Percentiles rank a stretch among this genome's conserved stretches.
Conservation (phyloP, 2,329 filamentous ascomycete genomes). For the Dryadomyces quercivorus region DNA sequence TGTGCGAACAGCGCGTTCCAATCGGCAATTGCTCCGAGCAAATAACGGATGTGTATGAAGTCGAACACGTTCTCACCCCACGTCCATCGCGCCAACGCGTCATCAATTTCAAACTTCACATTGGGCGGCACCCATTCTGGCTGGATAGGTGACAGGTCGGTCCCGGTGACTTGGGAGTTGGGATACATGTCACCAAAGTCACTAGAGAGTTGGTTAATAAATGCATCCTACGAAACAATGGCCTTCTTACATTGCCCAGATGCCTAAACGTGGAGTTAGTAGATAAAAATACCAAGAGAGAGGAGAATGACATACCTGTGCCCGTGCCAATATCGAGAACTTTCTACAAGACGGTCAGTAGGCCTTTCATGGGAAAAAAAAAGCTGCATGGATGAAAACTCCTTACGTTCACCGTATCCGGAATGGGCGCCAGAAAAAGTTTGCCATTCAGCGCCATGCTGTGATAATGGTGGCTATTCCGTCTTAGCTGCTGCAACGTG, state of each 20-base stretch:
- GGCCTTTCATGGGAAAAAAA: too few species aligned
- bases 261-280: not conserved
- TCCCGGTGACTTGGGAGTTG: not conserved
- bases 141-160: not conserved
- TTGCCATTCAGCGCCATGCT: too few species aligned
- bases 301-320: not conserved
- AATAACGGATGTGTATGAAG: constrained; percentile 43
- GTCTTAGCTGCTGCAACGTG: too few species aligned
- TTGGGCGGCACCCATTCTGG: constrained; percentile 22
- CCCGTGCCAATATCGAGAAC: not conserved
- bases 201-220: not conserved
- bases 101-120: constrained; percentile 36
- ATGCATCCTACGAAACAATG: too few species aligned
- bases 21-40: constrained; percentile 41
- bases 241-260: not conserved
- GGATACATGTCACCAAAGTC: not conserved
- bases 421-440: too few species aligned
- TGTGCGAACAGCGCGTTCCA: constrained; percentile 31
- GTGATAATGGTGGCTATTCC: too few species aligned
- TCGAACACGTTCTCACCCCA: constrained; percentile 38
- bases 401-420: too few species aligned
- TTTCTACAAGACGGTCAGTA: not conserved
- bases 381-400: too few species aligned
- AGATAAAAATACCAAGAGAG: not conserved
- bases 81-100: constrained; percentile 40